Conservation (phyloP, 495 filamentous ascomycete species). For the Penicillium subrubescens region DNA sequence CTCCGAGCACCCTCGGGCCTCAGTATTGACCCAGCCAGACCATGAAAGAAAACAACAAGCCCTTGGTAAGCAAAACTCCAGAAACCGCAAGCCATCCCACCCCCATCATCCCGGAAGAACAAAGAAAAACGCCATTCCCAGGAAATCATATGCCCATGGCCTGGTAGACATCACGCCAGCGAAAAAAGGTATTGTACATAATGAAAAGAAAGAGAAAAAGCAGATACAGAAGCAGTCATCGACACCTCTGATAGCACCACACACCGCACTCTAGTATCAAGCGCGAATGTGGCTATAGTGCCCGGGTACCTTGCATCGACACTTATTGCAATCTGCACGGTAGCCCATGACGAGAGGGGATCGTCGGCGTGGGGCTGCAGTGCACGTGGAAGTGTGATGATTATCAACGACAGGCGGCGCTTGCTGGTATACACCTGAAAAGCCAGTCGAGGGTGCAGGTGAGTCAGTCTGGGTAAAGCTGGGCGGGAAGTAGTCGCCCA, state of each 20-base stretch:
- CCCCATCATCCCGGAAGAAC: neutral
- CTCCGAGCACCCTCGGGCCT: neutral
- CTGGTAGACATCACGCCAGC: neutral
- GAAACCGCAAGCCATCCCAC: neutral
- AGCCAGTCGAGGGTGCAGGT: neutral
- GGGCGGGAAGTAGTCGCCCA: slow-evolving; percentile 16
- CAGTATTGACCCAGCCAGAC: neutral
- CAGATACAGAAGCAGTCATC: neutral
- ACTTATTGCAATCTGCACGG: slow-evolving; percentile 85
- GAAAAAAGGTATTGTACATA: neutral
- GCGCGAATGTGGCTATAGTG: slow-evolving; percentile 83
- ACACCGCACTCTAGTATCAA: neutral
- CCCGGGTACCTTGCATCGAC: slow-evolving; percentile 73
- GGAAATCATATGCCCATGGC: neutral
- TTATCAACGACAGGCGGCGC: neutral
- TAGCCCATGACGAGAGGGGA: slow-evolving; percentile 80
- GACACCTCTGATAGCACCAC: neutral
- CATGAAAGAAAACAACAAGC: neutral
- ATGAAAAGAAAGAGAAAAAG: neutral
- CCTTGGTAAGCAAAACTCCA: neutral
- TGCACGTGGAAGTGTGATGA: neutral
- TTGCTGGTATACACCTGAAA: neutral
- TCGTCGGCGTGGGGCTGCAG: slow-evolving; percentile 46
- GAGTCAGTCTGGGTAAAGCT: neutral
- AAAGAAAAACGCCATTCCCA: neutral